Evolutionary conservation across 768 basidiomycete genomes (phyloP).

Genomic region (Tulasnella sp.): DNA sequence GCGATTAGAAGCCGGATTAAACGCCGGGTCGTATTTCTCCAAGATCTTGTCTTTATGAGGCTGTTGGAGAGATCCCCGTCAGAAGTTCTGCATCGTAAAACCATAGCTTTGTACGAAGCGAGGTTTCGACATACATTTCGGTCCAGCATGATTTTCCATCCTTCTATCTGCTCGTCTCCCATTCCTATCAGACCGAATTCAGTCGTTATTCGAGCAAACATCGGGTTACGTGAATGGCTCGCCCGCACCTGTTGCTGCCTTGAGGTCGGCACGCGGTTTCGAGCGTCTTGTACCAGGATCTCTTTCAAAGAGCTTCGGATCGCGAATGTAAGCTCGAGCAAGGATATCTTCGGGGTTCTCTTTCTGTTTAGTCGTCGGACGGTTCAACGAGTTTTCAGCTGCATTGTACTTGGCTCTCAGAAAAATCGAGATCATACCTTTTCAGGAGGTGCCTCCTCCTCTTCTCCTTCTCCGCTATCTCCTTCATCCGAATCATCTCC

Average conservation of each 20-base stretch:
- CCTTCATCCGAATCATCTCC: constrained; percentile 36
- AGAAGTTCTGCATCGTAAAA: background rate
- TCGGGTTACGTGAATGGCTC: too few relatives aligned
- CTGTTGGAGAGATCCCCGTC: constrained; percentile 36
- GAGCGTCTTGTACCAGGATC: constrained; percentile 68
- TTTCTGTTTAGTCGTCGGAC: background rate
- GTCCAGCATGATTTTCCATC: background rate
- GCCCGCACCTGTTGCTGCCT: constrained; percentile 50
- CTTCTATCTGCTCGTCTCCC: background rate
- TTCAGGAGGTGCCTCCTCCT: constrained; percentile 43
- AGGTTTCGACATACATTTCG: background rate
- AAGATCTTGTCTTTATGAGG: constrained; percentile 71
- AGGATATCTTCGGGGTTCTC: constrained; percentile 40
- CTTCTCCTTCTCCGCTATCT: constrained; percentile 30
- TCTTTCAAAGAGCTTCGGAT: constrained; percentile 71
- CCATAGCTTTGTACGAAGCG: background rate
- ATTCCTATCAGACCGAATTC: background rate
- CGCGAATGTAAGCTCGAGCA: constrained; percentile 70
- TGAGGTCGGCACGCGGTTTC: constrained; percentile 62
- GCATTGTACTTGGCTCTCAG: background rate
- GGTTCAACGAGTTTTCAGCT: background rate
- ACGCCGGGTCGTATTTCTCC: constrained; percentile 65
- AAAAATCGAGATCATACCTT: constrained; percentile 28
- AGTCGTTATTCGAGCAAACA: background rate
- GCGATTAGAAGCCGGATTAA: constrained; percentile 10